Evolutionary conservation across 805 yeast genomes (phyloP), one percentile per base, ranked within the genome.

Genomic region (Suhomyces sp.): DNA sequence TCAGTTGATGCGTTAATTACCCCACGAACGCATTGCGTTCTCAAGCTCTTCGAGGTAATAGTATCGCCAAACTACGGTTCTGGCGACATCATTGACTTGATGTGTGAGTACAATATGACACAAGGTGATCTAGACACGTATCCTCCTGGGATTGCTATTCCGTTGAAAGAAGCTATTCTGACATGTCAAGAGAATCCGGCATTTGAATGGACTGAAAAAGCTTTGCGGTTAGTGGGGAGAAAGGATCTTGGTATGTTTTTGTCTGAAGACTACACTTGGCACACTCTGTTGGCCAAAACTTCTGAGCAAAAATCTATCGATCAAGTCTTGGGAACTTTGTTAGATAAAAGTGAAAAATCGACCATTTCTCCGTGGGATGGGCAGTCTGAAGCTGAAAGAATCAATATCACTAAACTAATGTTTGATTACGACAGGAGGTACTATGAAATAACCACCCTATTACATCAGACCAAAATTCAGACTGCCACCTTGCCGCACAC

Each of bases 341-440:
- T 49, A 63, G 79, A 46, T 25, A 73, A 69, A 27, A 60, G 58
- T 25, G 85, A 82, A 19, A 37, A 37, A 17, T 37, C 41, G 3
- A 69, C 73, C 3, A 64, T 81, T 1, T 63, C 78, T 37, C 84
- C 90, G 0, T 84, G 88, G 87, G 89, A 85, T 65, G 86, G 81
- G 7, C 87, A 83, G 47, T 75, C 83, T 0, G 93, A 87, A 59
- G 83, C 85, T 3, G 92, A 86, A 51, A 71, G 86, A 45, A 78
- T 85, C 44, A 79, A 79, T 29, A 78, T 87, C n/a, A 84, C 93
- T 1, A 82, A 81, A 55, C 67, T 87, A 10, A 83, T 92, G 0
- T 93, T 90, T 62, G 82, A 85, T 13, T 78, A 81, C 43, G 98
- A 93, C 65, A 71, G 96, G 44, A 72, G 97, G 45, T 87, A 86